Conservation (phyloP, 2,329 filamentous ascomycete genomes). For the Exophiala viscosa region DNA sequence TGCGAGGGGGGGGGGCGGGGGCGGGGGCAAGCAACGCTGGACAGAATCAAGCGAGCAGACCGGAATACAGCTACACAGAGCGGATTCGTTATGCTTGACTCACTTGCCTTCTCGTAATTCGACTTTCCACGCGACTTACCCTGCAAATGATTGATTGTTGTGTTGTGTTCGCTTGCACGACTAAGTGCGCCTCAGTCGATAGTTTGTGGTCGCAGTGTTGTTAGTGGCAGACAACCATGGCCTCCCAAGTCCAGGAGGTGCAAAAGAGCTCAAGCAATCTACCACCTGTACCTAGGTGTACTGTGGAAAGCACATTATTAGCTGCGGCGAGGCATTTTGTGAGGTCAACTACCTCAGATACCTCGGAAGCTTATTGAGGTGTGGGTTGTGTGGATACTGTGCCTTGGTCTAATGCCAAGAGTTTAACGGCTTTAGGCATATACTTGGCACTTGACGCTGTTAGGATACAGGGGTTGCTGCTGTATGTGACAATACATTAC, state of each 20-base stretch:
- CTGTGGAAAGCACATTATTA: neutral
- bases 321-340: neutral
- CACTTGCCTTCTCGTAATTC: neutral
- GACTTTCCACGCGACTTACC: neutral
- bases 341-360: neutral
- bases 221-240: neutral
- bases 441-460: neutral
- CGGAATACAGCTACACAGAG: neutral
- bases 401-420: neutral
- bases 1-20: neutral
- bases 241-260: neutral
- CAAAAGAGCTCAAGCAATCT: neutral
- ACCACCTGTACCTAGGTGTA: neutral
- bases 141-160: neutral
- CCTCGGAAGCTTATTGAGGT: neutral
- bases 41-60: neutral
- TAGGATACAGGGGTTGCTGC: neutral
- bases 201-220: neutral
- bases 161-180: neutral
- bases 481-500: neutral
- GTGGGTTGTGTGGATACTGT: neutral
- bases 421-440: neutral
- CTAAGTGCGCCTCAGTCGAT: neutral
- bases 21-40: neutral
- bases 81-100: neutral